Base-by-base conservation (phyloP, 1,284 basidiomycete species). In the Tilletia setariae region DNA sequence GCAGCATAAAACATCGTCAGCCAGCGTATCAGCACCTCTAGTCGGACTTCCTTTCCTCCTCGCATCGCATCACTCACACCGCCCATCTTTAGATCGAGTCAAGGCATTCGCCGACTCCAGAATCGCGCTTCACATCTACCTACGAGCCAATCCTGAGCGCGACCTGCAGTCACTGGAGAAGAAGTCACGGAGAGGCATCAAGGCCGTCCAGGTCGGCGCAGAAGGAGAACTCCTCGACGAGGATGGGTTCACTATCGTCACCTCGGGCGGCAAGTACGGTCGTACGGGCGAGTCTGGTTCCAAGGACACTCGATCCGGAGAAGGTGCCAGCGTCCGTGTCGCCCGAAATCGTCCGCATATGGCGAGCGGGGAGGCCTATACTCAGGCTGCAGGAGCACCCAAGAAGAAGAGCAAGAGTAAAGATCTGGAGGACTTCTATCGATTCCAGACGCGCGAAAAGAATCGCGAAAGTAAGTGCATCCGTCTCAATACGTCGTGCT, bases 181-280 rank as follows among this genome's bases (percentile, higher is more conserved):
- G 40, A 16, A 6, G 11, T n/a, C 16, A 25, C 40, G 47, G 9
- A 21, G 44, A 13, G n/a, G 78, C 49, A 79, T 81, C 21, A 66
- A 76, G 43, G 78, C 73, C 21, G 79, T 78, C 23, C 72, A 71
- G 30, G 67, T 78, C 51, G 80, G 80, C 16, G 70, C 78, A 13
- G 67, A 74, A 7, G 80, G 80, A 65, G 79, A 81, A 64, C 67
- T 81, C 7, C 68, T 82, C 25, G 80, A 82, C 69, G 74, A 71
- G 56, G 80, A 82, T 63, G 80, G 80, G 15, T 82, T 82, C 68
- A 78, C 72, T 63, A 82, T 82, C 62, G 80, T 82, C 43, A 78
- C 80, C 59, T 67, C 73, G 19, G 76, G 77, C 35, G 74, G 73
- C 62, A 76, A 76, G 47, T 81, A 79, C 68, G 80, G 79, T 1